Percentiles rank a stretch among this genome's conserved stretches.
These are phyloP conservation scores for Reticulascus tulasneorum DNA, from an alignment of 2,329 filamentous ascomycete species.

Conservation along the genomic window DNA sequence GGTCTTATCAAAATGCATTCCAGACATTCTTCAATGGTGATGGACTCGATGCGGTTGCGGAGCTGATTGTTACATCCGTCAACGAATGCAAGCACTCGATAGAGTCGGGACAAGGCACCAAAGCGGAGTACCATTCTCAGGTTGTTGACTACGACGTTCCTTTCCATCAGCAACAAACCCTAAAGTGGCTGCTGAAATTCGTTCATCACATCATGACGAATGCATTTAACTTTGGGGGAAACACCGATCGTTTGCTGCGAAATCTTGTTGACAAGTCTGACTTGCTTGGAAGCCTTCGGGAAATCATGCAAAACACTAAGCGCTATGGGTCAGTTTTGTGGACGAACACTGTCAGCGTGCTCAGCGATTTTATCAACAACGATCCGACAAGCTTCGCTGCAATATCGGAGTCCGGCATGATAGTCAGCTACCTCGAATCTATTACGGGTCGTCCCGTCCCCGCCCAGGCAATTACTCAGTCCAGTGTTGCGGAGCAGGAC, in stretches of 20 bases:
- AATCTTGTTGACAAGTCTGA: constrained; percentile 93
- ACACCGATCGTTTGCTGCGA: constrained; percentile 83
- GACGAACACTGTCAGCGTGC: constrained; percentile 87
- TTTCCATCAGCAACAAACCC: constrained; percentile 86
- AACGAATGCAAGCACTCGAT: constrained; percentile 63
- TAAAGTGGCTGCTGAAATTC: constrained; percentile 94
- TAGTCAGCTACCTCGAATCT: constrained; percentile 78
- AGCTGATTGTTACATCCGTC: constrained; percentile 77
- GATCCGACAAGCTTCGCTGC: constrained; percentile 96
- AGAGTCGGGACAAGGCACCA: constrained; percentile 68
- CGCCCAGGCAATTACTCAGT: constrained; percentile 25
- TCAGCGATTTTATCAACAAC: constrained; percentile 97
- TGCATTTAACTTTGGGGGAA: constrained; percentile 64
- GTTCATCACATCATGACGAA: constrained; percentile 92
- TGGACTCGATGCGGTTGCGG: constrained; percentile 86
- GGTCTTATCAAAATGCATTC: constrained; percentile 80
- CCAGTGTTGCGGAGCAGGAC: constrained; percentile 17
- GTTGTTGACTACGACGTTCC: constrained; percentile 91
- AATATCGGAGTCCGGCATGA: constrained; percentile 89
- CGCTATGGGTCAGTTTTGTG: constrained; percentile 90
- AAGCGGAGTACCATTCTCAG: constrained; percentile 65
- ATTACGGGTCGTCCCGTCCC: constrained; percentile 57
- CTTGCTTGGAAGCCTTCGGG: constrained; percentile 72
- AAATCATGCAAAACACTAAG: constrained; percentile 74
- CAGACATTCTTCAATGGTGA: constrained; percentile 75